Evolutionary conservation across 495 filamentous ascomycete genomes (phyloP).

Genomic region (Amorphotheca resinae): DNA sequence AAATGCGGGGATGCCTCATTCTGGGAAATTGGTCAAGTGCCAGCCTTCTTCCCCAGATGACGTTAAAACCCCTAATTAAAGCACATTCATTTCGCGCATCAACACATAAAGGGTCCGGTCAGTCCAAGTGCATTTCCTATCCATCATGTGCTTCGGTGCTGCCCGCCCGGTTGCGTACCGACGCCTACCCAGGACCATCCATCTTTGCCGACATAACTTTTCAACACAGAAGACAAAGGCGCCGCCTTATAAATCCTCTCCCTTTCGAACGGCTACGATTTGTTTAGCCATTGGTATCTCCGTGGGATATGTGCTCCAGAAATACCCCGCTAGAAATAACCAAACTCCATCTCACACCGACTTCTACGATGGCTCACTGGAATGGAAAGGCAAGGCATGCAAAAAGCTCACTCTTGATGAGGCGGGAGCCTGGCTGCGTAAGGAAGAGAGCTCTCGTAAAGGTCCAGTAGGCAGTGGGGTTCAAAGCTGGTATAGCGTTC

Average conservation of each 20-base stretch:
- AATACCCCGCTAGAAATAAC: not conserved
- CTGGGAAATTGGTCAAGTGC: too few relatives aligned
- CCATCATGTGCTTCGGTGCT: too few relatives aligned
- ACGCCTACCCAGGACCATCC: not conserved
- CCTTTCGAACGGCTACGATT: not conserved
- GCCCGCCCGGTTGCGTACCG: too few relatives aligned
- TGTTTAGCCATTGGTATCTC: not conserved
- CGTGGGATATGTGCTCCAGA: not conserved
- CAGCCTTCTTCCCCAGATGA: too few relatives aligned
- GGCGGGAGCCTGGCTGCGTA: not conserved
- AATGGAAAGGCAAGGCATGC: not conserved
- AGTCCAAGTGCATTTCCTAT: too few relatives aligned
- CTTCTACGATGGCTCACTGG: not conserved
- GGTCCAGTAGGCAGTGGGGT: not conserved
- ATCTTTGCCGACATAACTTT: not conserved
- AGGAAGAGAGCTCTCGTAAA: not conserved
- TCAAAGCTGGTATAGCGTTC: not conserved
- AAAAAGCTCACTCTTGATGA: not conserved
- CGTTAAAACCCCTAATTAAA: too few relatives aligned
- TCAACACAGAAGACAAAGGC: not conserved
- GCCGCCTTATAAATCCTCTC: not conserved
- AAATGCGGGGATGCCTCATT: too few relatives aligned
- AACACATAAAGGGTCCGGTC: too few relatives aligned
- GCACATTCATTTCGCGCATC: too few relatives aligned
- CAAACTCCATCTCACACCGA: not conserved